These are phyloP conservation scores for Boletus sp. DNA, from an alignment of 1,284 basidiomycete genomes.

Conservation along the genomic window DNA sequence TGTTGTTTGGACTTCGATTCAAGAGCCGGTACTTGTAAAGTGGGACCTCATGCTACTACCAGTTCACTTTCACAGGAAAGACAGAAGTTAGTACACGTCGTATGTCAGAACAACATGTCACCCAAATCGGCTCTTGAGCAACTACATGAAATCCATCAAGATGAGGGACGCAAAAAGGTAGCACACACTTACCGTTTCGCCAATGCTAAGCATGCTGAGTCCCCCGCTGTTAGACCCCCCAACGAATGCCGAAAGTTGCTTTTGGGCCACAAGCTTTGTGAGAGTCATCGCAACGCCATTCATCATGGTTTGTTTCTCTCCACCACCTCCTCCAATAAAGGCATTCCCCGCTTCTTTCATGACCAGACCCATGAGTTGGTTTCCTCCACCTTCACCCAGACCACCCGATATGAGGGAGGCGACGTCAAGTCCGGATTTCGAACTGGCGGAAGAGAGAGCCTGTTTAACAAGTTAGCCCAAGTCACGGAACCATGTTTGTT, in stretches of 20 bases:
- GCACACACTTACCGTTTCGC: conserved; percentile 37
- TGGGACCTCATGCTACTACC: not conserved
- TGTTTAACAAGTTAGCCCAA: conserved; percentile 13
- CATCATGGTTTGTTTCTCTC: conserved; percentile 78
- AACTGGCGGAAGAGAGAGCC: conserved; percentile 21
- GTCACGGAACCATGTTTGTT: not conserved
- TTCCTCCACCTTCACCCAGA: conserved; percentile 45
- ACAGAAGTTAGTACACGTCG: not conserved
- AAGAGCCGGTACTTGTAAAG: not conserved
- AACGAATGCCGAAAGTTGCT: conserved; percentile 52
- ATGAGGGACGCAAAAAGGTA: not conserved
- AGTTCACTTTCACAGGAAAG: not conserved
- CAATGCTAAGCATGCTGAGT: conserved; percentile 54
- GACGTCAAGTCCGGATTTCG: conserved; percentile 21
- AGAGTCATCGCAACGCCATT: conserved; percentile 81
- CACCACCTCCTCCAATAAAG: conserved; percentile 65
- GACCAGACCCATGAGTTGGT: conserved; percentile 73
- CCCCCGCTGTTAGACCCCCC: conserved; percentile 70
- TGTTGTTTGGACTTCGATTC: not conserved
- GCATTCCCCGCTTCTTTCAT: conserved; percentile 78
- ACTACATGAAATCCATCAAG: conserved; percentile 1
- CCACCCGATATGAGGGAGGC: conserved; percentile 34
- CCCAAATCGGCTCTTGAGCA: conserved; percentile 41
- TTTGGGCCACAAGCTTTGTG: conserved; percentile 75
- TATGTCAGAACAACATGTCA: not conserved